phyloP scores from a whole-genome alignment of 371 early-diverging fungal genomes.

The Mucor irregularis region DNA sequence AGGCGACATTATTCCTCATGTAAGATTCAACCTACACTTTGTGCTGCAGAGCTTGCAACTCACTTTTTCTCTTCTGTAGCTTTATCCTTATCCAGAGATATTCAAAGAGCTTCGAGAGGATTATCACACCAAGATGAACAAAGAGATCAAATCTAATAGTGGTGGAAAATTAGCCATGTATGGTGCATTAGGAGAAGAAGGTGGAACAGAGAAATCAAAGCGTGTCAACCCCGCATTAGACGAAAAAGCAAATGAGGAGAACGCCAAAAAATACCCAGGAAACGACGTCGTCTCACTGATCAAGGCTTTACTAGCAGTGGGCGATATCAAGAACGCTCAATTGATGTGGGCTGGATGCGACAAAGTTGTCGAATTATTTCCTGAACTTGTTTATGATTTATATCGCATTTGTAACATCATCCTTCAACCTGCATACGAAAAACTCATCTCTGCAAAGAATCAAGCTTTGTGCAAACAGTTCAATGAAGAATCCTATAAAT shows the following conservation, averaged over 20 bases:
- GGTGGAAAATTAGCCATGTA: slow-evolving; percentile 42
- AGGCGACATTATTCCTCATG: slow-evolving; percentile 75
- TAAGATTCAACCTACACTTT: slow-evolving; percentile 6
- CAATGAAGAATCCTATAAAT: slow-evolving; percentile 28
- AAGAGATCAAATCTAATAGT: slow-evolving; percentile 41
- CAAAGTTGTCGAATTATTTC: slow-evolving; percentile 57
- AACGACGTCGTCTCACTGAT: slow-evolving; percentile 70
- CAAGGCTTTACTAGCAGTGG: slow-evolving; percentile 65
- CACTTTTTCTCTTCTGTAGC: slow-evolving; percentile 16
- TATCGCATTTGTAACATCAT: slow-evolving; percentile 61
- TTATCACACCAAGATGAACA: slow-evolving; percentile 55
- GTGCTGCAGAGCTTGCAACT: not conserved
- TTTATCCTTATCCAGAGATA: slow-evolving; percentile 57
- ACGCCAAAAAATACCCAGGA: slow-evolving; percentile 15
- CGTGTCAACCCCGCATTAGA: slow-evolving; percentile 1
- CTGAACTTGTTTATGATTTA: slow-evolving; percentile 63
- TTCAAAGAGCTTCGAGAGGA: slow-evolving; percentile 42
- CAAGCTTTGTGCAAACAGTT: slow-evolving; percentile 18
- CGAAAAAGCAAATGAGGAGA: slow-evolving; percentile 6
- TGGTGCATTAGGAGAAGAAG: slow-evolving; percentile 49
- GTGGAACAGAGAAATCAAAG: slow-evolving; percentile 30
- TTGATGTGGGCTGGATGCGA: slow-evolving; percentile 57
- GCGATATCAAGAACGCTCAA: slow-evolving; percentile 61
- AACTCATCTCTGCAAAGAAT: slow-evolving; percentile 37
- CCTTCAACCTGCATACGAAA: slow-evolving; percentile 55